These are phyloP conservation scores for Parachaetomium inaequale DNA, from an alignment of 495 filamentous ascomycete genomes.

Conservation along the genomic window DNA sequence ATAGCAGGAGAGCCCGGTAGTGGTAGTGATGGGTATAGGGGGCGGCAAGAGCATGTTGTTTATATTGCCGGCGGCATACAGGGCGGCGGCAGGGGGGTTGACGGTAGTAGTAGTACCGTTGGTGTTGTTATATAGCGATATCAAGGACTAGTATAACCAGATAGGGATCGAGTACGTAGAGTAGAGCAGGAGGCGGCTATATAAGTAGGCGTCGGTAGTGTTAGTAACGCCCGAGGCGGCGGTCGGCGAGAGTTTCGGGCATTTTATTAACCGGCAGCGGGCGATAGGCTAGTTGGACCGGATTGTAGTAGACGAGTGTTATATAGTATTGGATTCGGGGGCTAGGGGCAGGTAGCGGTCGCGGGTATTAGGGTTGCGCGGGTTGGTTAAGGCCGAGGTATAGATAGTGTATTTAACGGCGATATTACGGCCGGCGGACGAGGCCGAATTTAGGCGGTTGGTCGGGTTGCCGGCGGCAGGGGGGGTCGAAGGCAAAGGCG, in stretches of 20 bases:
- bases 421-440: background rate
- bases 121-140: background rate
- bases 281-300: background rate
- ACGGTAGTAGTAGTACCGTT: background rate
- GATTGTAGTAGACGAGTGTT: background rate
- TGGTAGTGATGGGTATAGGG: background rate
- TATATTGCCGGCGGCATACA: background rate
- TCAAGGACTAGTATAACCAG: background rate
- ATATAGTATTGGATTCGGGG: background rate
- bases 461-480: background rate
- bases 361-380: background rate
- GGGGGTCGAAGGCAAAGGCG: too few relatives aligned
- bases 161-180: background rate
- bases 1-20: background rate
- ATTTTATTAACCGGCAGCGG: conserved; percentile 1
- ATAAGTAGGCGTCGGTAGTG: background rate
- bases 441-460: background rate
- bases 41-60: background rate
- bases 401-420: background rate
- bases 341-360: background rate
- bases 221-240: background rate
- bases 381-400: background rate
- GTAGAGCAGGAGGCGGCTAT: background rate
- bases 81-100: background rate
- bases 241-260: background rate